These are phyloP conservation scores for Ilyonectria mors-panacis DNA, from an alignment of 2,329 filamentous ascomycete genomes.

Conservation along the genomic window DNA sequence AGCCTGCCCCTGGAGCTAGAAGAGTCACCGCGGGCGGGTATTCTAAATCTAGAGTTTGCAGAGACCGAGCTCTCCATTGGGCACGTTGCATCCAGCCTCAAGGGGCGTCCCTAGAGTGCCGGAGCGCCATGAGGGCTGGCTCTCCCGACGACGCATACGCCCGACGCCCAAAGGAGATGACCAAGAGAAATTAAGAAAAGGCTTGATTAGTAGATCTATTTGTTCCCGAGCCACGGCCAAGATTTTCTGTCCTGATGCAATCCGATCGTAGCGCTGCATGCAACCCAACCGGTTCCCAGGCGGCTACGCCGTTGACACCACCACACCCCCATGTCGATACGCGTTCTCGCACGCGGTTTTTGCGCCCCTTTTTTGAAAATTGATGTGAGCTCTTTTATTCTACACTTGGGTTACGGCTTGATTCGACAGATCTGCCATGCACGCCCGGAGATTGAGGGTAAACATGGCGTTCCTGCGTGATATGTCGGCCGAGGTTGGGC, in stretches of 20 bases:
- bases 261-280: slow-evolving; percentile 6
- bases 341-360: background rate
- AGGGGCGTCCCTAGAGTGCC: background rate
- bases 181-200: slow-evolving; percentile 16
- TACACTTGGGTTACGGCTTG: slow-evolving; percentile 1
- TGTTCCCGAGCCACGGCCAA: background rate
- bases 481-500: slow-evolving; percentile 24
- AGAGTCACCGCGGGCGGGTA: background rate
- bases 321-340: background rate
- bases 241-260: slow-evolving; percentile 1
- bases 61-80: background rate
- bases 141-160: background rate
- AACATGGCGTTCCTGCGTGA: slow-evolving; percentile 23
- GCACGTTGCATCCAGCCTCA: background rate
- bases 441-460: slow-evolving; percentile 15
- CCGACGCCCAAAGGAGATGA: slow-evolving; percentile 4
- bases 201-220: slow-evolving; percentile 3
- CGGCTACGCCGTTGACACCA: too few relatives aligned
- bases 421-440: background rate
- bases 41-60: background rate
- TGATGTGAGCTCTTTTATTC: background rate
- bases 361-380: background rate
- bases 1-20: slow-evolving; percentile 17
- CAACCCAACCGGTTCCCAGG: background rate
- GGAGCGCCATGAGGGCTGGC: background rate